These are phyloP conservation scores for Ceratobasidium sp. DNA, from an alignment of 1,284 basidiomycete species.

Conservation along the genomic window DNA sequence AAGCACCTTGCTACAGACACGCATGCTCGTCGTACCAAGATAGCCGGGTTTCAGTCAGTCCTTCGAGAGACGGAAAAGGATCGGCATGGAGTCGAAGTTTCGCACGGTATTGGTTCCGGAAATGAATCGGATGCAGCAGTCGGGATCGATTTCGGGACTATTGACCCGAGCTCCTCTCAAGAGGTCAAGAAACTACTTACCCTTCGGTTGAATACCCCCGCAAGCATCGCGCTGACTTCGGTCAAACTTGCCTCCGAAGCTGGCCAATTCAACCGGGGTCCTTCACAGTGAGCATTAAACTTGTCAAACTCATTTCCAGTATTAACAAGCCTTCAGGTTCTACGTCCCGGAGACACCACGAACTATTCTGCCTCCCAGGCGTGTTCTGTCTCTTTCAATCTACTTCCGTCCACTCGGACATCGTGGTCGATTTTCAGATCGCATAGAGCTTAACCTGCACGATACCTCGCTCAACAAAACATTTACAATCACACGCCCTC, in stretches of 20 bases:
- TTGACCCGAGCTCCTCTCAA: slow-evolving; percentile 46
- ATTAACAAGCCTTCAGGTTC: slow-evolving; percentile 40
- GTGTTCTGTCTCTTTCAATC: slow-evolving; percentile 31
- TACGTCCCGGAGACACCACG: slow-evolving; percentile 13
- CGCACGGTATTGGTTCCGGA: slow-evolving; percentile 25
- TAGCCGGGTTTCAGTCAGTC: slow-evolving; percentile 51
- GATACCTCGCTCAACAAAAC: slow-evolving; percentile 47
- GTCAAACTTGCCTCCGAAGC: slow-evolving; percentile 37
- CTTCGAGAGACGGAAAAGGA: slow-evolving; percentile 57
- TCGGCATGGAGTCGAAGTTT: slow-evolving; percentile 54
- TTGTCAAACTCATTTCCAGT: slow-evolving; percentile 1
- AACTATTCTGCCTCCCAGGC: slow-evolving; percentile 12
- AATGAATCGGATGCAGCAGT: slow-evolving; percentile 44
- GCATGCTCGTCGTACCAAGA: slow-evolving; percentile 51
- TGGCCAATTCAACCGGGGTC: slow-evolving; percentile 21
- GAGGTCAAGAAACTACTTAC: slow-evolving; percentile 42
- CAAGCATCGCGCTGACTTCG: slow-evolving; percentile 31
- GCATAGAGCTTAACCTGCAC: slow-evolving; percentile 52
- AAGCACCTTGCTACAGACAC: slow-evolving; percentile 47
- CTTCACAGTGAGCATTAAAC: slow-evolving; percentile 28
- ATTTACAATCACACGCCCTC: slow-evolving; percentile 55
- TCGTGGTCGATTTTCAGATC: slow-evolving; percentile 59
- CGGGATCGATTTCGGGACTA: slow-evolving; percentile 54
- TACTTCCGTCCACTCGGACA: slow-evolving; percentile 43
- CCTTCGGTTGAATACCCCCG: slow-evolving; percentile 42